phyloP scores from a whole-genome alignment of 2,329 filamentous ascomycete genomes.

The Leptographium lundbergii region DNA sequence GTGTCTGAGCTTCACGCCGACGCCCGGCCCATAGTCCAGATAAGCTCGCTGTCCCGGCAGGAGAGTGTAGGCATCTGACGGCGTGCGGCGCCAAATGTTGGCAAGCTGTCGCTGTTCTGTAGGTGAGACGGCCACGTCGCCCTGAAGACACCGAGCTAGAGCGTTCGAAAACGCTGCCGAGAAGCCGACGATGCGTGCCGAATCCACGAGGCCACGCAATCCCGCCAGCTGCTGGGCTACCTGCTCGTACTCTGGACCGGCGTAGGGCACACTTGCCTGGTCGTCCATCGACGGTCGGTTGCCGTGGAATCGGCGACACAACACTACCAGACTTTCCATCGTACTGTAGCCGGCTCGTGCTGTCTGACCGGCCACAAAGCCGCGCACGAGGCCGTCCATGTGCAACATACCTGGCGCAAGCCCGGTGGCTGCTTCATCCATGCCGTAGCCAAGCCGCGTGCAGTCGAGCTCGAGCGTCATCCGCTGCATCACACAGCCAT shows the following conservation, averaged over 20 bases:
- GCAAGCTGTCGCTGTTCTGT: background rate
- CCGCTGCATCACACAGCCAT: slow-evolving; percentile 22
- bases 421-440: slow-evolving; percentile 11
- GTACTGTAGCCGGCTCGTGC: slow-evolving; percentile 5
- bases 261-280: slow-evolving; percentile 13
- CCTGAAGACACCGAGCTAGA: background rate
- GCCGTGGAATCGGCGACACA: slow-evolving; percentile 1
- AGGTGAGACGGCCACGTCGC: background rate
- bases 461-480: slow-evolving; percentile 29
- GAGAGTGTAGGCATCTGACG: slow-evolving; percentile 20
- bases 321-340: background rate
- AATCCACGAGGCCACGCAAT: slow-evolving; percentile 19
- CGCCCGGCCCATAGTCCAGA: slow-evolving; percentile 1
- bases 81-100: slow-evolving; percentile 11
- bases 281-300: background rate
- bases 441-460: slow-evolving; percentile 23
- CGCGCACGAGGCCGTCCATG: slow-evolving; percentile 16
- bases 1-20: background rate
- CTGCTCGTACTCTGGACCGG: slow-evolving; percentile 8
- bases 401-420: slow-evolving; percentile 15
- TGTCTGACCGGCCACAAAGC: slow-evolving; percentile 18
- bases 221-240: slow-evolving; percentile 20
- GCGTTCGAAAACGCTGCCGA: background rate
- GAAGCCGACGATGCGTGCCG: slow-evolving; percentile 25
- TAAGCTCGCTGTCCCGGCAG: slow-evolving; percentile 17